Base-by-base conservation (phyloP, 2,329 filamentous ascomycete species). In the Zymoseptoria passerinii region DNA sequence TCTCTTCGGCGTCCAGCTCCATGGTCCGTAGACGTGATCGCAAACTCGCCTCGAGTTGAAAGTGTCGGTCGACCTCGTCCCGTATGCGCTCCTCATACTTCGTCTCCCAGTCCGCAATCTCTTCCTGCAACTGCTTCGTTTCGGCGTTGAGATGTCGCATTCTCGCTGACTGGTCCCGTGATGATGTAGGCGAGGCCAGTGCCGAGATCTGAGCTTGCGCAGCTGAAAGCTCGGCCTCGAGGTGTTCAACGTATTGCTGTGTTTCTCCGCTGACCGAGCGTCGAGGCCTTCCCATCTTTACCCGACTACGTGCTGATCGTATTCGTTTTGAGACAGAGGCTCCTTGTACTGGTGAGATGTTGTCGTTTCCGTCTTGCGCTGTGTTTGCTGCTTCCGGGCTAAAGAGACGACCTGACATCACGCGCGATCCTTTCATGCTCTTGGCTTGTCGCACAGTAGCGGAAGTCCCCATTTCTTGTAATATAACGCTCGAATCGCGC, bases 191-290 rank as follows among this genome's bases (percentile, higher is more conserved):
- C n/a, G 76, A 76, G 35, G 71, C 73, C 52, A 73, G 66, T 16
- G 73, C 69, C 20, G 74, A 71, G 40, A 75, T 63, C 56, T 73
- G 73, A 7, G 68, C 68, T 50, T 78, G 73, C 9, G 73, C 70
- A 16, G 74, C 68, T 18, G 73, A 72, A 23, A 80, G 66, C 61
- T 79, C 75, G 19, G 71, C 68, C 58, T 80, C 78, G 10, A 80
- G 73, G 65, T 79, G 76, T 53, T 79, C 76, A 59, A 80, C 77
- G 64, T 80, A 79, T 57, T 74, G 71, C 27, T 74, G 70, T 8
- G 73, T 72, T 59, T 78, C 76, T 55, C 71, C 73, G 60, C 72
- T 74, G 18, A 73, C 65, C n/a, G 70, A 72, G 53, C 70, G 67
- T 52, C 67, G 57, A 20, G 64, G 64, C 35, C 62, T 58, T 35